These are phyloP conservation scores for Graphilbum fragrans DNA, from an alignment of 2,329 filamentous ascomycete species.

Conservation along the genomic window DNA sequence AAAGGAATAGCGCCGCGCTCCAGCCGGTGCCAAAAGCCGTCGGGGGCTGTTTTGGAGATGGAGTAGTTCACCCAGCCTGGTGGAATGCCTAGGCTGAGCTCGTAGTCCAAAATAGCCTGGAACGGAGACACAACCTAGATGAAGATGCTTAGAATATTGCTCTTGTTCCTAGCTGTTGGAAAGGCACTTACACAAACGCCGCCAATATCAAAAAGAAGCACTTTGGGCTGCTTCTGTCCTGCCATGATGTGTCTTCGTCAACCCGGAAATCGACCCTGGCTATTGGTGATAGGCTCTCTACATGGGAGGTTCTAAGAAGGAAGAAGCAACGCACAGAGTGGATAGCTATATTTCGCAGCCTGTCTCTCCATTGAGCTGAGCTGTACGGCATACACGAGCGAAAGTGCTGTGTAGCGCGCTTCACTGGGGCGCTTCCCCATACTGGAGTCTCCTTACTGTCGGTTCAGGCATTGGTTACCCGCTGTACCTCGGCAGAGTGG, in stretches of 20 bases:
- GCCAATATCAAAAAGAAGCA: constrained; percentile 87
- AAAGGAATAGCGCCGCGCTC: constrained; percentile 74
- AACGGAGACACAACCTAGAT: constrained; percentile 77
- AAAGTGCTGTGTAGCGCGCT: too few species aligned
- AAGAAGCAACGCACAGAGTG: too few species aligned
- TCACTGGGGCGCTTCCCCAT: too few species aligned
- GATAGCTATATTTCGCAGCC: too few species aligned
- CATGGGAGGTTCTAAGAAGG: too few species aligned
- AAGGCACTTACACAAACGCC: constrained; percentile 78
- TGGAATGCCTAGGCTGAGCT: constrained; percentile 63
- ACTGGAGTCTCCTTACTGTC: too few species aligned
- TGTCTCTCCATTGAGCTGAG: too few species aligned
- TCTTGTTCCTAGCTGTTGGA: not conserved
- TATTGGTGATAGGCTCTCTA: too few species aligned
- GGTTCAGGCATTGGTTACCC: too few species aligned
- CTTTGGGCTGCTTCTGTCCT: constrained; percentile 45
- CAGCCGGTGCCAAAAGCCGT: constrained; percentile 78
- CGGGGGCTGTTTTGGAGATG: constrained; percentile 65
- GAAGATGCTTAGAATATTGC: constrained; percentile 7
- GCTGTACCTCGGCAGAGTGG: too few species aligned
- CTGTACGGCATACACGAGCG: too few species aligned
- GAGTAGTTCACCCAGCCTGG: constrained; percentile 85
- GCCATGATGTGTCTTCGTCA: constrained; percentile 25
- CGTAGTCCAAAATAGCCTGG: constrained; percentile 86
- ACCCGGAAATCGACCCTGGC: too few species aligned